Evolutionary conservation across 352 stramenopile genomes (phyloP).

Genomic region (Globisporangium polare): DNA sequence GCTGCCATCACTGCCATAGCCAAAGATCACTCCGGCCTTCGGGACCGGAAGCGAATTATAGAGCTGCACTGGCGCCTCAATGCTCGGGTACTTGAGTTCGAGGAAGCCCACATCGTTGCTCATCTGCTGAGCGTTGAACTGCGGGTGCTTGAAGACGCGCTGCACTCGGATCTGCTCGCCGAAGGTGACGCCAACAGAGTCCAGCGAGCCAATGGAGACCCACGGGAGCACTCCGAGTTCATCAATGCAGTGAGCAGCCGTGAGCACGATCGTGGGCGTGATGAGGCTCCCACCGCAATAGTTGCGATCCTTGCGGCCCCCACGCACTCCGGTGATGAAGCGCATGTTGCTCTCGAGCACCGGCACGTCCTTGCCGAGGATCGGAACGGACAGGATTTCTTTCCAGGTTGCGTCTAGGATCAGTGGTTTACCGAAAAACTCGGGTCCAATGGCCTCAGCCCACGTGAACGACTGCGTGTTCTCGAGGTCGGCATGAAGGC

Average conservation of each 20-base stretch:
- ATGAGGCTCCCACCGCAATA: slow-evolving; percentile 5
- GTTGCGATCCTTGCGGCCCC: not conserved
- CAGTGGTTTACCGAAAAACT: not conserved
- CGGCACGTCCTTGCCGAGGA: not conserved
- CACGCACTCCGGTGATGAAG: not conserved
- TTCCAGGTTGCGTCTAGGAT: not conserved
- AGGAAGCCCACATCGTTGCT: not conserved
- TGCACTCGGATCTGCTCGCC: not conserved
- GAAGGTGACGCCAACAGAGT: not conserved
- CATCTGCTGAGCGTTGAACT: not conserved
- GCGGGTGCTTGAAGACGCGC: not conserved
- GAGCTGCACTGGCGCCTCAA: not conserved
- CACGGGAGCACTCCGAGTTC: not conserved
- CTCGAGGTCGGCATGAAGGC: not conserved
- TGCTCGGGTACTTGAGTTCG: not conserved
- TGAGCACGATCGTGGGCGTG: not conserved
- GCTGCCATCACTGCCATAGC: no score
- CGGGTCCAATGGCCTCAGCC: slow-evolving; percentile 1
- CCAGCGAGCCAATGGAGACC: not conserved
- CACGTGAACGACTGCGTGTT: not conserved
- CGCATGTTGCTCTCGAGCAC: not conserved
- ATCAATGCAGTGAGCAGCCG: not conserved
- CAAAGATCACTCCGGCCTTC: not conserved
- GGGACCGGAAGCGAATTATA: not conserved
- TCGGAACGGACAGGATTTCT: not conserved